phyloP scores from a whole-genome alignment of 352 stramenopile species.

The Phytophthora foliorum region DNA sequence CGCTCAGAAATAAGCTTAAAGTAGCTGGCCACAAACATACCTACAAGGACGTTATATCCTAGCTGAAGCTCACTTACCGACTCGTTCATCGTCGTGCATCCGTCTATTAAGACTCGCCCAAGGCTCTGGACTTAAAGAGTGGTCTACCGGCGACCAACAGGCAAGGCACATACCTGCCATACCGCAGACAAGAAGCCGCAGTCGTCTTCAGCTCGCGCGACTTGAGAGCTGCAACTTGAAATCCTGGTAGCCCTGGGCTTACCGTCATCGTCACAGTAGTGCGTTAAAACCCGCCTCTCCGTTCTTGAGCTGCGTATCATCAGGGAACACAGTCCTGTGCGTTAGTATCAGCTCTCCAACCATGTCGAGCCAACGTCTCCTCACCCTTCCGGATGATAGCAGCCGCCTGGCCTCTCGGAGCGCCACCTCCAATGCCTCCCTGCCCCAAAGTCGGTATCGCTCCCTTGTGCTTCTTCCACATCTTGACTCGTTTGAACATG shows the following conservation, averaged over 20 bases:
- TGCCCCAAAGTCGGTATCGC: constrained; percentile 78
- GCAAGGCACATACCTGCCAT: constrained; percentile 16
- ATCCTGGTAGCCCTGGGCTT: constrained; percentile 1
- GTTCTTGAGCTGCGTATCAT: constrained; percentile 54
- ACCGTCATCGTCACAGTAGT: constrained; percentile 5
- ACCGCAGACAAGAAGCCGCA: constrained; percentile 33
- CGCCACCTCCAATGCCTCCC: constrained; percentile 63
- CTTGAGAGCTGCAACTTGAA: constrained; percentile 16
- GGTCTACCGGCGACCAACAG: constrained; percentile 29
- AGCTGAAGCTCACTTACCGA: constrained; percentile 35
- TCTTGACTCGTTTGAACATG: constrained; percentile 90
- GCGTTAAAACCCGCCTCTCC: constrained; percentile 53
- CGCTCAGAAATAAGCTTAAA: constrained; percentile 60
- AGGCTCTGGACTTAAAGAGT: constrained; percentile 23
- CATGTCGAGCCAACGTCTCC: neutral
- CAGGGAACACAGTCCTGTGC: neutral
- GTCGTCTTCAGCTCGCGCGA: constrained; percentile 16
- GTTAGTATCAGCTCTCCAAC: neutral
- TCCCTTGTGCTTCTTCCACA: constrained; percentile 92
- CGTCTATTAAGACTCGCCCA: constrained; percentile 44
- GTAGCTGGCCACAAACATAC: constrained; percentile 16
- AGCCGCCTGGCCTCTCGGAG: constrained; percentile 75
- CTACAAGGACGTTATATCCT: constrained; percentile 17
- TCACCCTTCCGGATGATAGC: constrained; percentile 86
- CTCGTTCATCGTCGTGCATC: constrained; percentile 40